Evolutionary conservation across 805 yeast species (phyloP), one percentile per base, ranked within the genome.

Genomic region (Kuraishia floccosa): DNA sequence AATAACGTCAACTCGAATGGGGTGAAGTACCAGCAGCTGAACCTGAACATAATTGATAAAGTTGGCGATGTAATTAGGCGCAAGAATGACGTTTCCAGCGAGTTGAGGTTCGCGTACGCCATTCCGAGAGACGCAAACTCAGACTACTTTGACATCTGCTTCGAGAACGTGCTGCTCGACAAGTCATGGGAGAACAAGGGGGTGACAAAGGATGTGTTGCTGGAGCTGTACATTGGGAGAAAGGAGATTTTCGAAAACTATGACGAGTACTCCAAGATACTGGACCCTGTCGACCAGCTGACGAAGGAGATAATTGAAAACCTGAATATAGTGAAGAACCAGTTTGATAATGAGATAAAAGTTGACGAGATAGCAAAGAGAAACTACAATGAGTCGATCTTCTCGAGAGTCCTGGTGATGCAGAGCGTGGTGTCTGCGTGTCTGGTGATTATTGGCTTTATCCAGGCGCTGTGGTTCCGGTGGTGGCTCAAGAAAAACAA

Each of bases 161-260:
- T 52, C 31, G 58, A 53, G 29, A 53, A 47, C 27, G 28, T 40
- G 12, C 44, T 42, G 31, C 25, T 41, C 21, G 52, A 53, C 34
- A 42, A 41, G 28, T 50, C 55, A 2, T 50, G 56, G 55, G 47
- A 33, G 29, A 33, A 45, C 1, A 25, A 24, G 13, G 44, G 45
- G 2, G 27, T 30, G 4, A 17, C 20, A 6, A 34, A 44, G 12
- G 40, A 43, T 24, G 43, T 43, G 4, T 30, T 33, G 21, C 24
- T 48, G 32, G 30, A 32, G 4, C 26, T 49, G 20, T 35, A 41
- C 18, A 46, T 51, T 39, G 58, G 58, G 2, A 37, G 47, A 7
- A 39, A 49, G 4, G 35, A 39, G 14, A 46, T 52, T 4, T 26
- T 41, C 3, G 30, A 41, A 18, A 42, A 34, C 17, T 49, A 46